A percentile compares a stretch with the other conserved stretches of the same genome.
These are phyloP conservation scores for Teratosphaeria pseudoeucalypti DNA, from an alignment of 2,329 filamentous ascomycete species.

Conservation along the genomic window DNA sequence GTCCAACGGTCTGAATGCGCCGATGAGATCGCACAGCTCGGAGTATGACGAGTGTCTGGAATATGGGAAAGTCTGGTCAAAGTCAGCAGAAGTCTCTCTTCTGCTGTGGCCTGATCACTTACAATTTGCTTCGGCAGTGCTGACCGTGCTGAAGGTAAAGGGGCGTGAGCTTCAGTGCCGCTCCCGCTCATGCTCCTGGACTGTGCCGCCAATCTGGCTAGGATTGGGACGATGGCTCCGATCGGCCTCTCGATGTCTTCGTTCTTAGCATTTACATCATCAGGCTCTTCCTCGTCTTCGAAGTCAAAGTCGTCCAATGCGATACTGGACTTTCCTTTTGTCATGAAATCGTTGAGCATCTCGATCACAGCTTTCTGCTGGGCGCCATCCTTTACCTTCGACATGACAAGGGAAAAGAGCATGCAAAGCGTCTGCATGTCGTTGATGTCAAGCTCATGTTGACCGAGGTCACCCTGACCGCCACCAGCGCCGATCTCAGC, in stretches of 20 bases:
- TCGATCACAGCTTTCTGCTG: conserved; percentile 25
- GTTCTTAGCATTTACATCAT: conserved; percentile 1
- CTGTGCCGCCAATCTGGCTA: conserved; percentile 20
- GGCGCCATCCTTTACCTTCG: conserved; percentile 27
- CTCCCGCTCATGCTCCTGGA: conserved; percentile 4
- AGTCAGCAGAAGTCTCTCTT: conserved; percentile 1
- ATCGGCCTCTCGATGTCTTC: conserved; percentile 21
- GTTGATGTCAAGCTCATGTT: conserved; percentile 54
- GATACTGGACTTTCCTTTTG: conserved; percentile 10
- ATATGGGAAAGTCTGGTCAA: conserved; percentile 57
- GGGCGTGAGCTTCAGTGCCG: not conserved
- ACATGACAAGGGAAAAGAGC: conserved; percentile 42
- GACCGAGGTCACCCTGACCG: conserved; percentile 63
- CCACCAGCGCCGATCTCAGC: conserved; percentile 69
- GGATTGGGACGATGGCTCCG: conserved; percentile 19
- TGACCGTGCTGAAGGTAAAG: conserved; percentile 1
- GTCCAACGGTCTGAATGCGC: conserved; percentile 60
- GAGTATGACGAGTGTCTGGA: conserved; percentile 80
- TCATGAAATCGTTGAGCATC: conserved; percentile 22
- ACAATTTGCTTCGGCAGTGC: conserved; percentile 21
- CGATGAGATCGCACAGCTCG: conserved; percentile 64
- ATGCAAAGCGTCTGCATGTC: conserved; percentile 39
- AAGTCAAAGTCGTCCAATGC: conserved; percentile 17
- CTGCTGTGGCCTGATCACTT: conserved; percentile 1
- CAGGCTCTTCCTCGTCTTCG: conserved; percentile 6